Base-by-base conservation (phyloP, 257 asterid species). In the Penstemon davidsonii region DNA sequence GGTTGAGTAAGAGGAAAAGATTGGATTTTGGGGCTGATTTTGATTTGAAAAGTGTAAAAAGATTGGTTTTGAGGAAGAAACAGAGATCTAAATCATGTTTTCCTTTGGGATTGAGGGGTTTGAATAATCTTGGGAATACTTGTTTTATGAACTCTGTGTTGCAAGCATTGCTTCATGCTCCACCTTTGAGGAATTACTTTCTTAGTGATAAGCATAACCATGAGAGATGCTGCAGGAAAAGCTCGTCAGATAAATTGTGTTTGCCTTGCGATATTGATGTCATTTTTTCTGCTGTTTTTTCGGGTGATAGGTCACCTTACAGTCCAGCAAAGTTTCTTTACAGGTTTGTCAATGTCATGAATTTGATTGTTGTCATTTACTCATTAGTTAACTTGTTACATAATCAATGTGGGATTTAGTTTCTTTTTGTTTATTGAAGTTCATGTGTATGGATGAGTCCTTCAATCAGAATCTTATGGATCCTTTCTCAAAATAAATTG, bases 101-200 rank as follows among this genome's bases (percentile, higher is more conserved):
- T 3, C 91, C 95, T 0, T 80, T 81, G 84, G 95, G 91, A 39
- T 76, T 87, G 89, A 85, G 95, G 81, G 91, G 95, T 51, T 71
- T 87, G 77, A 85, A 87, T 50, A 87, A 87, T 80, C 87, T 87
- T 56, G 95, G 91, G 60, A 87, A 74, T 46, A 87, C 91, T 64
- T 87, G 95, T 68, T 87, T 87, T 57, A 85, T 87, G 95, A 87
- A 87, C 46, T 87, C 95, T 58, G 95, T 85, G 49, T 76, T 87
- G 86, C 95, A 85, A 74, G 95, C 89, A 40, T 81, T 87, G 83
- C 70, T 87, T 74, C 91, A 87, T 69, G 85, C 91, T 0, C 91
- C 91, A 12, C 95, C 91, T 55, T 78, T 85, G 70, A 85, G 88
- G 83, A 80, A 83, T 73, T 87, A 85, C 78, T 87, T 85, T 66